Evolutionary conservation across 371 early-diverging fungal genomes (phyloP), one percentile per base, ranked within the genome.

Genomic region (Mucor irregularis): DNA sequence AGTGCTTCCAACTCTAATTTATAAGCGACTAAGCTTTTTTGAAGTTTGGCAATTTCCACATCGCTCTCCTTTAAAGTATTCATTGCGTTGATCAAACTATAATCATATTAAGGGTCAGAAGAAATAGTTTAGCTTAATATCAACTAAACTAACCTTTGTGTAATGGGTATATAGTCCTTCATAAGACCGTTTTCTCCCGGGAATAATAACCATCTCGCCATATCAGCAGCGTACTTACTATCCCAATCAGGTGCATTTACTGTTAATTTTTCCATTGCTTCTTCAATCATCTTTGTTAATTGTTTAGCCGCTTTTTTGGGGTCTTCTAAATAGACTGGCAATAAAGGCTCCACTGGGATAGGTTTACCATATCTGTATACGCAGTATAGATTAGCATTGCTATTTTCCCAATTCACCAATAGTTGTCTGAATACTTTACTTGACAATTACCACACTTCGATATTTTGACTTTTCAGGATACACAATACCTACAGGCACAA

Each of bases 401-500:
- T n/a, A n/a, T 3, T 21, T 21, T 0, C 10, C 6, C n/a, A 25
- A 1, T 44, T 6, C 39, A 25, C 21, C 19, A 5, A 17, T 38
- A 8, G n/a, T 25, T 34, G 1, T 38, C 9, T 38, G 17, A 30
- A 30, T 29, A 19, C 61, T 73, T 62, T 74, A 78, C 82, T 63
- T 65, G 22, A 76, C 74, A 65, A 84, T 79, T 8, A 73, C 75
- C 4, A 56, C 58, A 59, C 82, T 81, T 24, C 84, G 69, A 49
- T 80, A 84, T 37, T 80, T 81, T 37, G 76, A 74, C 25, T 84
- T 84, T 49, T 82, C 80, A 6, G 73, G 71, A 60, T 84, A 84
- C 0, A 78, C 77, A 46, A 84, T 78, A 16, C 81, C 84, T 5
- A 75, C 76, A 21, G 84, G 84, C 26, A 81, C 53, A 25, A 84